Conservation (phyloP, 2,329 filamentous ascomycete species). For the Ascochyta rabiei region DNA sequence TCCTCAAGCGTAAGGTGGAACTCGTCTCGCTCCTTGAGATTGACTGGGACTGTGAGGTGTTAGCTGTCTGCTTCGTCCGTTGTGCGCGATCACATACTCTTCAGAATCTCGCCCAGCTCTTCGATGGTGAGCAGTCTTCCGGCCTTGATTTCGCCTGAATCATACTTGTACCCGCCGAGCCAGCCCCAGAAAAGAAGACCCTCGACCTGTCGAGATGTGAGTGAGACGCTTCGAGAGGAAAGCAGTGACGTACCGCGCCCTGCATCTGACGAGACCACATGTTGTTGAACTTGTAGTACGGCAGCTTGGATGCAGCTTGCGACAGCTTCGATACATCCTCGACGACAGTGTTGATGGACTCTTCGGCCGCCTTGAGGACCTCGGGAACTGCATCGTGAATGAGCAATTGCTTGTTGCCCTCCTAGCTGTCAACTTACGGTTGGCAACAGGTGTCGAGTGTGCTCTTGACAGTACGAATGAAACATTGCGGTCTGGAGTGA, state of each 20-base stretch:
- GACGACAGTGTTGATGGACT: conserved; percentile 73
- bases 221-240: background rate
- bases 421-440: conserved; percentile 55
- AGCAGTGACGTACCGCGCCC: conserved; percentile 65
- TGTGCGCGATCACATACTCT: conserved; percentile 59
- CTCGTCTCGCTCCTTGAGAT: conserved; percentile 84
- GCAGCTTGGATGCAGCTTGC: conserved; percentile 77
- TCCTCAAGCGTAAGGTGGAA: conserved; percentile 98
- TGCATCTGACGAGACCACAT: conserved; percentile 87
- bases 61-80: conserved; percentile 10
- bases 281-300: conserved; percentile 97
- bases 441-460: conserved; percentile 78
- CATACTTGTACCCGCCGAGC: conserved; percentile 73
- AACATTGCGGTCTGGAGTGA: conserved; percentile 67
- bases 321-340: conserved; percentile 73
- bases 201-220: conserved; percentile 53
- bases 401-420: conserved; percentile 7
- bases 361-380: conserved; percentile 72
- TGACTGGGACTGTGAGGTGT: conserved; percentile 74
- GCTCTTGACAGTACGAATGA: conserved; percentile 86
- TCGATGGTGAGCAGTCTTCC: conserved; percentile 83
- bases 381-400: conserved; percentile 62
- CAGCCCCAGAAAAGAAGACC: conserved; percentile 70
- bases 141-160: conserved; percentile 58
- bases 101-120: conserved; percentile 78